These are phyloP conservation scores for Camptophora hylomeconis DNA, from an alignment of 2,329 filamentous ascomycete species.

Conservation along the genomic window DNA sequence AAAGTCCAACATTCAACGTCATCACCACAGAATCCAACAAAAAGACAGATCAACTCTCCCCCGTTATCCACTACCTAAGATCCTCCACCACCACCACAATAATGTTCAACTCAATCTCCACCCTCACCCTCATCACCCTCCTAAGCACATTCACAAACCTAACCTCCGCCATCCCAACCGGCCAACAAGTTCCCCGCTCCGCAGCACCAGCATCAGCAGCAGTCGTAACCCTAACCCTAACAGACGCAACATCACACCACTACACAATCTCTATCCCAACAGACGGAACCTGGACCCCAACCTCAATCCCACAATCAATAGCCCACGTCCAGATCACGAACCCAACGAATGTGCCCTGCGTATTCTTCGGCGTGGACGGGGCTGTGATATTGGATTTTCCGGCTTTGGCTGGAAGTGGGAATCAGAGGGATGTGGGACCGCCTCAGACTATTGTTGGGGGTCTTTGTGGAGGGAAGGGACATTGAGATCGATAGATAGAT, in stretches of 20 bases:
- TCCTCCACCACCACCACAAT: no score
- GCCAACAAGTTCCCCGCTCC: no score
- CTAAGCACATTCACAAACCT: no score
- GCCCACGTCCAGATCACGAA: slow-evolving; percentile 8
- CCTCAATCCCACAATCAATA: slow-evolving; percentile 8
- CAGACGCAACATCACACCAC: slow-evolving; percentile 10
- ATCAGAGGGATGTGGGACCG: slow-evolving; percentile 9
- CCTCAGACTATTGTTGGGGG: slow-evolving; percentile 12
- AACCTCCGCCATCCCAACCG: no score
- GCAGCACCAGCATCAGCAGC: slow-evolving; percentile 1
- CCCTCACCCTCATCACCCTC: no score
- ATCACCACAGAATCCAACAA: slow-evolving; percentile 25
- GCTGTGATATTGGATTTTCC: slow-evolving; percentile 7
- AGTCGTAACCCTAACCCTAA: slow-evolving; percentile 6
- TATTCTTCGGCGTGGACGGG: slow-evolving; percentile 12
- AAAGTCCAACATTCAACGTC: no score
- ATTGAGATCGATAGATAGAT: no score
- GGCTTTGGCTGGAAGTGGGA: slow-evolving; percentile 4
- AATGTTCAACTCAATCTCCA: no score
- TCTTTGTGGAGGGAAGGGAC: slow-evolving; percentile 10
- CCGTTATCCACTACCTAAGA: no score
- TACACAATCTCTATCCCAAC: slow-evolving; percentile 8
- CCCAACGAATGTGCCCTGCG: slow-evolving; percentile 6
- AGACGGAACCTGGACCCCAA: slow-evolving; percentile 8
- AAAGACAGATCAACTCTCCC: slow-evolving; percentile 24